Percentiles rank a stretch among this genome's conserved stretches.
Conservation (phyloP, 2,329 filamentous ascomycete species). For the Colletotrichum lini region DNA sequence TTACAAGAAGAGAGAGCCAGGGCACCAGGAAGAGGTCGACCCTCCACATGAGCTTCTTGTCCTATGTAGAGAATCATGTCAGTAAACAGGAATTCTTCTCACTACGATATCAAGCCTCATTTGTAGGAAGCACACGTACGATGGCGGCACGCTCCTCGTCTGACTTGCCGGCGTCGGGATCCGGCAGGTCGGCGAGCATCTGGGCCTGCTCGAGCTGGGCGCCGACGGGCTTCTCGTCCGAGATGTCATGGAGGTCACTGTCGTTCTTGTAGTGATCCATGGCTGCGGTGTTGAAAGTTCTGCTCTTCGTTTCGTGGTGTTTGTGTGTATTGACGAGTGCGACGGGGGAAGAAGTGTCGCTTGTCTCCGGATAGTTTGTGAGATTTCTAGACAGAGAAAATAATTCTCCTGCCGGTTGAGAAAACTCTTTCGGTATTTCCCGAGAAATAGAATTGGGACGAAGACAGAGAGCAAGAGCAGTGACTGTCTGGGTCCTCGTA, state of each 20-base stretch:
- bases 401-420: background rate
- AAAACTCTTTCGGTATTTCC: background rate
- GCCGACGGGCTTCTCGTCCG: conserved; percentile 36
- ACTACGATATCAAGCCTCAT: too few relatives aligned
- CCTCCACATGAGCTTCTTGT: conserved; percentile 73
- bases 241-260: conserved; percentile 37
- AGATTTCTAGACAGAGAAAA: background rate
- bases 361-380: background rate
- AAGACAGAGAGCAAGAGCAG: background rate
- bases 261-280: conserved; percentile 40
- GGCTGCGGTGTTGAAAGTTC: conserved; percentile 15
- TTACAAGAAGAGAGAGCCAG: conserved; percentile 59
- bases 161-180: conserved; percentile 73
- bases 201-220: conserved; percentile 48
- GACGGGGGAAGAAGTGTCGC: background rate
- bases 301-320: background rate
- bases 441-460: background rate
- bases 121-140: conserved; percentile 61
- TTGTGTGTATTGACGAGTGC: background rate
- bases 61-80: conserved; percentile 57
- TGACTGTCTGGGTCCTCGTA: background rate
- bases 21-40: conserved; percentile 74
- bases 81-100: background rate
- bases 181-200: conserved; percentile 49
- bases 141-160: conserved; percentile 73